Percentiles rank a stretch among this genome's conserved stretches.
phyloP scores from a whole-genome alignment of 257 asterid species.

The Nicotiana benthamiana region DNA sequence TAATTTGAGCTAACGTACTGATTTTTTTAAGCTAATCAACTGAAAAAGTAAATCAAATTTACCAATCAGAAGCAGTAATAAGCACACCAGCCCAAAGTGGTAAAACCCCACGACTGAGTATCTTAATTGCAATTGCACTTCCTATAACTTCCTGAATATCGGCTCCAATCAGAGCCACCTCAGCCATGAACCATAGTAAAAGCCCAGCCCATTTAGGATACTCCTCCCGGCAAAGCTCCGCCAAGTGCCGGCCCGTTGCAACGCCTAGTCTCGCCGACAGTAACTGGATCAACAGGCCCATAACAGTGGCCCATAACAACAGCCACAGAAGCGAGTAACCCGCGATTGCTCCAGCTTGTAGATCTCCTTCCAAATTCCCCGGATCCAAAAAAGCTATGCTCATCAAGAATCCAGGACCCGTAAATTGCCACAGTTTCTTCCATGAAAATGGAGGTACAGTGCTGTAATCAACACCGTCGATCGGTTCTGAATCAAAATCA shows the following conservation, averaged over 20 bases:
- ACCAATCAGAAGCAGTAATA: slow-evolving; percentile 92
- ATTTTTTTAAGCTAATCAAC: neutral
- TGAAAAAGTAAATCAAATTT: slow-evolving; percentile 2
- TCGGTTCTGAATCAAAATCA: slow-evolving; percentile 42
- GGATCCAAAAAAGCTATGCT: slow-evolving; percentile 92
- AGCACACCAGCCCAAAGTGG: slow-evolving; percentile 90
- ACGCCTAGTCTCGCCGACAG: slow-evolving; percentile 78
- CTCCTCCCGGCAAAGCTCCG: slow-evolving; percentile 90
- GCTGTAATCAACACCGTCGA: slow-evolving; percentile 23
- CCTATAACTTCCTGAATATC: slow-evolving; percentile 98
- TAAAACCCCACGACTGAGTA: slow-evolving; percentile 64
- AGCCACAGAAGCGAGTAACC: slow-evolving; percentile 87
- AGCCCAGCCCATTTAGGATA: slow-evolving; percentile 80
- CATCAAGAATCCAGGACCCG: slow-evolving; percentile 95
- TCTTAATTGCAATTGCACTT: slow-evolving; percentile 89
- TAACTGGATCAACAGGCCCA: slow-evolving; percentile 85
- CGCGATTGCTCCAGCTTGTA: slow-evolving; percentile 93
- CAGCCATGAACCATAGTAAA: slow-evolving; percentile 87
- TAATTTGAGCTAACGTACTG: neutral
- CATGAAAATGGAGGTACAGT: slow-evolving; percentile 68
- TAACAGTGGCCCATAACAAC: slow-evolving; percentile 80
- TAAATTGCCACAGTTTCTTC: slow-evolving; percentile 69
- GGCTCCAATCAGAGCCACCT: slow-evolving; percentile 84
- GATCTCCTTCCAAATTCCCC: slow-evolving; percentile 92
- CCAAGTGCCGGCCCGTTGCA: slow-evolving; percentile 89